Conservation (phyloP, 106 monocot genomes). For the Vanilla planifolia region DNA sequence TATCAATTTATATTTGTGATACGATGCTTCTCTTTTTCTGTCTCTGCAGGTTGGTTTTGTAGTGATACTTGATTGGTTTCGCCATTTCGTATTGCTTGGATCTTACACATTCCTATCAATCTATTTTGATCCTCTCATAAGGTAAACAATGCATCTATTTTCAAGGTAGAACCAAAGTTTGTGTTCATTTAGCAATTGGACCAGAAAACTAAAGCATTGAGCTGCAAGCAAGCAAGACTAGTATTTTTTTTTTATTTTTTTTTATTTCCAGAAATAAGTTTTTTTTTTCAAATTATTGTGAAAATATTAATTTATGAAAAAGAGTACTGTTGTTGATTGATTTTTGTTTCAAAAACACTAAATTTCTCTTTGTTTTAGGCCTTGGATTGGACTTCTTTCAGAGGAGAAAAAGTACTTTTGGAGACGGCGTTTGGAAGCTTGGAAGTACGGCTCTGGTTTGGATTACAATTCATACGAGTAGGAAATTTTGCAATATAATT, state of each 20-base stretch:
- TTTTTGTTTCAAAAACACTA: neutral
- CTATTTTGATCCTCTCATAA: constrained; percentile 61
- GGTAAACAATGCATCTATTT: constrained; percentile 43
- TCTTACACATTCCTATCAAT: constrained; percentile 79
- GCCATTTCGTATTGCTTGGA: constrained; percentile 82
- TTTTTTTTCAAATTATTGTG: no score
- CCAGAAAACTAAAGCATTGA: no score
- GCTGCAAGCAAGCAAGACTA: no score
- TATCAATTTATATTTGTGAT: neutral
- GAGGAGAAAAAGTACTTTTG: constrained; percentile 49
- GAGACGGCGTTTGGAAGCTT: constrained; percentile 72
- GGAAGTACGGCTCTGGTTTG: constrained; percentile 92
- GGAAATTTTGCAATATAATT: no score
- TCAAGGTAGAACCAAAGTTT: no score
- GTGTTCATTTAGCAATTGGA: no score
- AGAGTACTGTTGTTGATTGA: no score
- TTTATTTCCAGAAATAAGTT: no score
- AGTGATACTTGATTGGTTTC: constrained; percentile 71
- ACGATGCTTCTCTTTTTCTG: neutral
- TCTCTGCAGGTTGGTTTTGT: constrained; percentile 48
- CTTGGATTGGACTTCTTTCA: constrained; percentile 56
- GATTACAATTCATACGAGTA: constrained; percentile 42
- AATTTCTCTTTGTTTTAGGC: constrained; percentile 24
- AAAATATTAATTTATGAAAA: no score
- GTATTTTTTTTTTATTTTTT: no score